Evolutionary conservation across 225 moss, liverwort and hornwort genomes (phyloP), one percentile per base, ranked within the genome.

Genomic region (Pseudoscleropodium purum): DNA sequence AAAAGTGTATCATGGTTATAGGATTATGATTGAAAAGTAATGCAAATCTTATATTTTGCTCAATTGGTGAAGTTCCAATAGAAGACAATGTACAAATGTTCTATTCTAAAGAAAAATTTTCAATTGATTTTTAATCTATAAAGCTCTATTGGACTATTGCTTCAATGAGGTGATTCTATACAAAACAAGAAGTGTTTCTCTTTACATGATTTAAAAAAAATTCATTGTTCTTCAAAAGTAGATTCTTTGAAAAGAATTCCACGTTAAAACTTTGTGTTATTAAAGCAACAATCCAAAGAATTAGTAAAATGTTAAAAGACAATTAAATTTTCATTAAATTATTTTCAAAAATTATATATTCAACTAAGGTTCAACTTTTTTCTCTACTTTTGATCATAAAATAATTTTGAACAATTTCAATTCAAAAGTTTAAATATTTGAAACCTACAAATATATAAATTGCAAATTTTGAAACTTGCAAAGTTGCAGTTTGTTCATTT

Each of bases 151-250:
- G 0, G 4, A 3, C 3, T 73, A 5, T 73, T 43, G 27, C 9
- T 73, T 43, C 5, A 41, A 43, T 27, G 47, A n/a, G n/a, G n/a
- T n/a, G n/a, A n/a, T 70, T 70, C 4, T 24, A 12, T 1, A 25
- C 7, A 39, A 25, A 39, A 39, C 24, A 39, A 21, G 11, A 5
- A 17, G 6, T n/a, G 23, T 13, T n/a, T 39, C 2, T 25, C 1
- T 13, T 39, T 0, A 0, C 25, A 70, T 0, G 0, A 23, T n/a
- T 69, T 23, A n/a, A 2, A 70, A 39, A 14, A 70, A 24, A 2
- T 39, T 70, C 7, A 39, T 70, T 70, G 2, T 14, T 25, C 39
- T 2, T 69, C 7, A 70, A 39, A 69, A 39, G 12, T 70, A n/a
- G 13, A 7, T 20, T 70, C 4, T 70, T 70, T 39, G 14, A 39